Base-by-base conservation (phyloP, 345 rosid species). In the Eucalyptus sp. region DNA sequence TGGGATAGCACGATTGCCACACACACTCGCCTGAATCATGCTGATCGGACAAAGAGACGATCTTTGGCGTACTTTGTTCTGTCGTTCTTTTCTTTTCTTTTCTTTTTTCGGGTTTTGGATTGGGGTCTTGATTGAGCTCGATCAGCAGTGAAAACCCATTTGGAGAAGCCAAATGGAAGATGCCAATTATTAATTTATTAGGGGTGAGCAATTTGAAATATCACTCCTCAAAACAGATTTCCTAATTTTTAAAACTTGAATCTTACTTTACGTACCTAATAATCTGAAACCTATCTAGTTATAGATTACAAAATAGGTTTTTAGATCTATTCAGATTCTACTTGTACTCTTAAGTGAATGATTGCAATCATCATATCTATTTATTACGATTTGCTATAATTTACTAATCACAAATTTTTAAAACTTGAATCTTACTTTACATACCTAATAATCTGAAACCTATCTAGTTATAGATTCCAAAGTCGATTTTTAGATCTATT, bases 181-280 rank as follows among this genome's bases (percentile, higher is more conserved):
- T 10, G 83, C 83, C 83, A 18, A 52, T 52, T 18, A 52, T 52
- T 52, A 52, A 18, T 18, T 52, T 3, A 52, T 52, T 52, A 52
- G 10, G 10, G 24, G 2, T 1, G 10, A 52, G 2, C 24, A 52
- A 4, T 52, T 52, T 52, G 58, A 24, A 56, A 56, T 24, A 24
- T 56, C 58, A 56, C 13, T 24, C 10, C 4, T 56, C 27, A 8
- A 56, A 56, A 27, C 2, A 56, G 1, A 22, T 56, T 24, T 10
- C 27, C 8, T 4, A 10, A 56, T 56, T 56, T 24, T 56, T 56
- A 10, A 0, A 56, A 56, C 29, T 1, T 0, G 6, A 8, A 56
- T 56, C 62, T 5, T 24, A 56, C 27, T 56, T 8, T 24, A 8
- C 62, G 10, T 13, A 14, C 51, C 51, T 50, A 50, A 50, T 12